A percentile compares a stretch with the other conserved stretches of the same genome.
Conservation (phyloP, 2,329 filamentous ascomycete species). For the Hypoxylon sp. region DNA sequence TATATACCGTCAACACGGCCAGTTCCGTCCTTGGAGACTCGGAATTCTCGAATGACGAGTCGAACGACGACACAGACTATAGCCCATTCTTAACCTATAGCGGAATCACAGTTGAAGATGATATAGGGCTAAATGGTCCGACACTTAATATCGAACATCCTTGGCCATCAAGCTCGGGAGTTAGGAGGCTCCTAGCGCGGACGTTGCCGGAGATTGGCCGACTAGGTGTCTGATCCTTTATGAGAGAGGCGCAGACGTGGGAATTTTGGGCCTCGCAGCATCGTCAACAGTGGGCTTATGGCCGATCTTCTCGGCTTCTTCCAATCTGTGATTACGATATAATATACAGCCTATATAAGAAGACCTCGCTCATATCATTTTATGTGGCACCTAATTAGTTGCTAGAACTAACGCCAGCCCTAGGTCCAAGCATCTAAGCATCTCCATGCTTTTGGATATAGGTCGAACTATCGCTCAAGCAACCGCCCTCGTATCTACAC, state of each 20-base stretch:
- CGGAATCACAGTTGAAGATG: slow-evolving; percentile 38
- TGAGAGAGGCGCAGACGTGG: slow-evolving; percentile 34
- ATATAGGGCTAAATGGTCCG: slow-evolving; percentile 48
- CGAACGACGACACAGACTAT: slow-evolving; percentile 38
- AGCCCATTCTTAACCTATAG: slow-evolving; percentile 44
- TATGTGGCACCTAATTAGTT: slow-evolving; percentile 47
- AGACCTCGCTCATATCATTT: slow-evolving; percentile 28
- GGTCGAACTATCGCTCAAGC: slow-evolving; percentile 12
- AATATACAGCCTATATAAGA: slow-evolving; percentile 49
- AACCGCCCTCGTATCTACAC: slow-evolving; percentile 9
- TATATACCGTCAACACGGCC: slow-evolving; percentile 33
- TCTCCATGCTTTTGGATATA: slow-evolving; percentile 17
- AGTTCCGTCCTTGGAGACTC: slow-evolving; percentile 29
- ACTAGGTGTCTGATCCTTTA: slow-evolving; percentile 23
- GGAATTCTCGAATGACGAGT: slow-evolving; percentile 45
- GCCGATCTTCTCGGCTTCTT: slow-evolving; percentile 37
- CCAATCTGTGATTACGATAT: slow-evolving; percentile 36
- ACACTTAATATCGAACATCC: slow-evolving; percentile 48
- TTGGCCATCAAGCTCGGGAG: slow-evolving; percentile 43
- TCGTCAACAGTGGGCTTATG: slow-evolving; percentile 14
- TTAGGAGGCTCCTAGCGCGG: slow-evolving; percentile 35
- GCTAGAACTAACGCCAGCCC: slow-evolving; percentile 37
- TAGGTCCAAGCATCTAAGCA: slow-evolving; percentile 21
- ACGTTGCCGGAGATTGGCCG: slow-evolving; percentile 39
- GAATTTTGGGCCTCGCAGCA: slow-evolving; percentile 35